These are phyloP conservation scores for Epichloe sylvatica DNA, from an alignment of 2,329 filamentous ascomycete species.

Conservation along the genomic window DNA sequence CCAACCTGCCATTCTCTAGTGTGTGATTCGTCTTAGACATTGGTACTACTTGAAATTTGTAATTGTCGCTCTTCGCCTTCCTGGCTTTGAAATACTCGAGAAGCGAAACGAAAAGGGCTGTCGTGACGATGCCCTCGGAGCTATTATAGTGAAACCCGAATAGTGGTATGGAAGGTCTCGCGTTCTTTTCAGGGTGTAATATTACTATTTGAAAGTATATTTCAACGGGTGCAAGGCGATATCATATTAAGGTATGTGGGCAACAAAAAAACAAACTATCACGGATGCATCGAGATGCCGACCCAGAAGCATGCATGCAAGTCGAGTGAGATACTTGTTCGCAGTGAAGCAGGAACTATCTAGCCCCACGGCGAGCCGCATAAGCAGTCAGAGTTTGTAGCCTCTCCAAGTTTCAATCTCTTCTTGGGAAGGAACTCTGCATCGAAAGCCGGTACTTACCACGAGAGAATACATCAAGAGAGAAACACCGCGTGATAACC, in stretches of 20 bases:
- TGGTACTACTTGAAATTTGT: background rate
- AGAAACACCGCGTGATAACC: no score
- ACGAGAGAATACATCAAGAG: background rate
- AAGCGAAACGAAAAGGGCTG: background rate
- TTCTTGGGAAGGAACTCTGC: background rate
- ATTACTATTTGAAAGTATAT: background rate
- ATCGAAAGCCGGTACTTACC: background rate
- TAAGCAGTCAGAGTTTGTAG: background rate
- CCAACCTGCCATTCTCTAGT: conserved; percentile 17
- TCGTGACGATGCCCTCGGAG: background rate
- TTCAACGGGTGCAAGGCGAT: background rate
- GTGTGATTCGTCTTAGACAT: conserved; percentile 14
- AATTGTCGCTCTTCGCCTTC: background rate
- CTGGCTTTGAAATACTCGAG: background rate
- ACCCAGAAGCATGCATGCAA: no score
- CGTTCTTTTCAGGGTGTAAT: background rate
- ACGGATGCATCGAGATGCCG: background rate
- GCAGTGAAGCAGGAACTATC: background rate
- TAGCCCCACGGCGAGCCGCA: background rate
- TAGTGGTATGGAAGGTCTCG: background rate
- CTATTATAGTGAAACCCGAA: background rate
- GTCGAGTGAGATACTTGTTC: background rate
- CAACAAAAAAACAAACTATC: background rate
- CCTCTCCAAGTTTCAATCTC: background rate
- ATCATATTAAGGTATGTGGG: background rate